Evolutionary conservation across 169 alveolate genomes (phyloP).

Genomic region (Cyclospora cayetanensis): DNA sequence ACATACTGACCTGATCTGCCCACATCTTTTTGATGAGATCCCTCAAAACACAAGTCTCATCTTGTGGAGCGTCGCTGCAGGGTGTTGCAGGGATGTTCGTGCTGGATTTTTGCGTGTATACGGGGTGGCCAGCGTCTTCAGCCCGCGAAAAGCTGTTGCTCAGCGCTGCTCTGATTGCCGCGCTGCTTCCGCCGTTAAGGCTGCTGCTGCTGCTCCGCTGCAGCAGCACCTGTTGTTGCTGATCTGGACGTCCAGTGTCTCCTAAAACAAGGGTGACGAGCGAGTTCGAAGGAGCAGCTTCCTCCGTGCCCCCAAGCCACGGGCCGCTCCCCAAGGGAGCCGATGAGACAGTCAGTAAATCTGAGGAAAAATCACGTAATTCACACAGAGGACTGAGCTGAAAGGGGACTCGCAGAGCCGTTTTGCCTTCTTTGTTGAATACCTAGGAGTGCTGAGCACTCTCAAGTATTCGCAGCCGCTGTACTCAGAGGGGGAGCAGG

Average conservation of each 20-base stretch:
- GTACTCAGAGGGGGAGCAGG: too few relatives aligned
- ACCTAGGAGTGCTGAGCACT: too few relatives aligned
- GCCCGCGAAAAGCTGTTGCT: background rate
- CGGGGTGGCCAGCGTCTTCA: background rate
- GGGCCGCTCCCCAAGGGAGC: background rate
- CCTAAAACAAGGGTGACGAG: background rate
- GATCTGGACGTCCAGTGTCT: background rate
- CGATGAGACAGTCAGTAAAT: background rate
- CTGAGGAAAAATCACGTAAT: background rate
- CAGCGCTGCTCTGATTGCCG: background rate
- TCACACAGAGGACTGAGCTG: background rate
- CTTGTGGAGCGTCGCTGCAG: background rate
- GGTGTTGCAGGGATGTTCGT: background rate
- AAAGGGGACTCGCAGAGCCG: too few relatives aligned
- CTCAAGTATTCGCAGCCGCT: too few relatives aligned
- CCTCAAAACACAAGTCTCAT: background rate
- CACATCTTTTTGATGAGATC: slow-evolving; percentile 30
- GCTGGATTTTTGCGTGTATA: background rate
- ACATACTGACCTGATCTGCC: slow-evolving; percentile 63
- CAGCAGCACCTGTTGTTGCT: background rate
- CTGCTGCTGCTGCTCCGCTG: background rate
- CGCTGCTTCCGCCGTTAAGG: background rate
- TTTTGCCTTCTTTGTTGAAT: too few relatives aligned
- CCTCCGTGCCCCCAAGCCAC: background rate
- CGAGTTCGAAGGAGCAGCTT: background rate